Percentiles rank a stretch among this genome's conserved stretches.
Evolutionary conservation across 768 basidiomycete species (phyloP).

Genomic region (Lentinus brumalis): DNA sequence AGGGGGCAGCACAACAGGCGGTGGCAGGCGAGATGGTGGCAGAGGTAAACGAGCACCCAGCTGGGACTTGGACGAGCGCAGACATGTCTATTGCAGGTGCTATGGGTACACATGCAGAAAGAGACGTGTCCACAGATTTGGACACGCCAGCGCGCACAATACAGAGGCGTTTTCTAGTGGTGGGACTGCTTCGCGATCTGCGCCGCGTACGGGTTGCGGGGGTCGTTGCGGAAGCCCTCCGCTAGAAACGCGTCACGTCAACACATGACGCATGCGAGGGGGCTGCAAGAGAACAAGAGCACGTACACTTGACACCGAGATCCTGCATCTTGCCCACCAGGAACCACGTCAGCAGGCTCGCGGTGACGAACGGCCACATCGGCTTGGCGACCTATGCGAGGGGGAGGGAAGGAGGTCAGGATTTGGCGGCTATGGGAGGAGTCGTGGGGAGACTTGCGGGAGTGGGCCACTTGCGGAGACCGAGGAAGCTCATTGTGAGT

Average conservation of each 20-base stretch:
- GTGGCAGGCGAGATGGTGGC: too few species aligned
- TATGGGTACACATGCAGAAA: too few species aligned
- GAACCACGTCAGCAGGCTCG: slow-evolving; percentile 65
- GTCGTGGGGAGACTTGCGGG: slow-evolving; percentile 51
- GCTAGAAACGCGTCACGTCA: slow-evolving; percentile 40
- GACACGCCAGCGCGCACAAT: too few species aligned
- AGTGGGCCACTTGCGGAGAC: slow-evolving; percentile 80
- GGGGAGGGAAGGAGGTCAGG: slow-evolving; percentile 6
- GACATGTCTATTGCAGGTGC: too few species aligned
- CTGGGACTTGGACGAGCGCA: too few species aligned
- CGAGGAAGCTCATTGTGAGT: slow-evolving; percentile 66
- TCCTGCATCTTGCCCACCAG: slow-evolving; percentile 69
- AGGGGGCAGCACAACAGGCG: too few species aligned
- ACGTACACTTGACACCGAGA: slow-evolving; percentile 72
- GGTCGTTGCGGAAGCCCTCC: slow-evolving; percentile 68
- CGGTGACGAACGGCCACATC: slow-evolving; percentile 79
- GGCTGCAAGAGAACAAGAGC: neutral
- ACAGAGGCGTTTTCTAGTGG: slow-evolving; percentile 20
- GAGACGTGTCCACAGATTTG: too few species aligned
- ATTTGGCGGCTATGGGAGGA: neutral
- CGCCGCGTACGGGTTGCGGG: slow-evolving; percentile 81
- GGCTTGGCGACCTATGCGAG: slow-evolving; percentile 62
- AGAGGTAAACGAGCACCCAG: too few species aligned
- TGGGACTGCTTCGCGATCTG: slow-evolving; percentile 65
- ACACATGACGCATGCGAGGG: neutral